A percentile compares a stretch with the other conserved stretches of the same genome.
Evolutionary conservation across 805 yeast genomes (phyloP).

Genomic region (Groenewaldozyma tartarivorans): DNA sequence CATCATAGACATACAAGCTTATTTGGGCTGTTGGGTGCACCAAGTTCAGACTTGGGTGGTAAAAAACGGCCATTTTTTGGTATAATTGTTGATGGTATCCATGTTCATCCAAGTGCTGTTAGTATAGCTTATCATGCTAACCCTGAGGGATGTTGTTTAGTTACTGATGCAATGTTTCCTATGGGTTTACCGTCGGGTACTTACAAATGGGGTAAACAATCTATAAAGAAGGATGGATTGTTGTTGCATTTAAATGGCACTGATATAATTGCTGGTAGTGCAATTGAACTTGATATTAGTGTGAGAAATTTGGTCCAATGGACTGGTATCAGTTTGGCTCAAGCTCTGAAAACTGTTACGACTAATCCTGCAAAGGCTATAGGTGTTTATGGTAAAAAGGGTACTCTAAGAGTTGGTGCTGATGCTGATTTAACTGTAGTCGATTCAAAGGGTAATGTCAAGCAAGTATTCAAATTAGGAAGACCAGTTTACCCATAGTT

Average conservation of each 20-base stretch:
- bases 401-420: slow-evolving; percentile 42
- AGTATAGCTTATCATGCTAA: slow-evolving; percentile 40
- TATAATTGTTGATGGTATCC: slow-evolving; percentile 49
- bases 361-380: slow-evolving; percentile 44
- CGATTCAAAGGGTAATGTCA: slow-evolving; percentile 35
- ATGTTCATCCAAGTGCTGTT: slow-evolving; percentile 47
- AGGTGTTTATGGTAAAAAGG: slow-evolving; percentile 36
- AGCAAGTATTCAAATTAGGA: slow-evolving; percentile 45
- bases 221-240: slow-evolving; percentile 39
- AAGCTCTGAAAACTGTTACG: slow-evolving; percentile 49
- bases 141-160: slow-evolving; percentile 45
- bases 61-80: slow-evolving; percentile 39
- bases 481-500: slow-evolving; percentile 18
- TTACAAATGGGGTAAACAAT: slow-evolving; percentile 42
- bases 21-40: slow-evolving; percentile 37
- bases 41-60: slow-evolving; percentile 17
- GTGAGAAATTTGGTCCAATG: slow-evolving; percentile 41
- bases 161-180: slow-evolving; percentile 51
- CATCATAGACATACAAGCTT: slow-evolving; percentile 52
- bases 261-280: slow-evolving; percentile 52
- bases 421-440: slow-evolving; percentile 49
- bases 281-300: slow-evolving; percentile 45
- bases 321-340: slow-evolving; percentile 39
- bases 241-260: slow-evolving; percentile 42
- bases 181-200: slow-evolving; percentile 50